These are phyloP conservation scores for Ceratobasidium theobromae DNA, from an alignment of 1,284 basidiomycete genomes.

Conservation along the genomic window DNA sequence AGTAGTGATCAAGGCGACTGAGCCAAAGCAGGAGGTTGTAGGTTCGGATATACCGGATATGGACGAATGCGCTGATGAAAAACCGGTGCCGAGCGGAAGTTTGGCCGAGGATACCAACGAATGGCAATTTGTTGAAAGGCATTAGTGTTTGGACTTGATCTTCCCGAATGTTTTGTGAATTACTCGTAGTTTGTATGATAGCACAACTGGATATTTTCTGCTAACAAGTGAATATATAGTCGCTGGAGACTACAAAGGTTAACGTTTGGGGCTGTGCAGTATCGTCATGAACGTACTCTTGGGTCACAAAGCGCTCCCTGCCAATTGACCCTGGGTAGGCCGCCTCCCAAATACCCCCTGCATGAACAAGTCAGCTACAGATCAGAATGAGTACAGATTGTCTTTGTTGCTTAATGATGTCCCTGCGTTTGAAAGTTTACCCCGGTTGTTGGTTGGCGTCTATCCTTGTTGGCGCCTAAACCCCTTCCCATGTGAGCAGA, in stretches of 20 bases:
- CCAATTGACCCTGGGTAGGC: neutral
- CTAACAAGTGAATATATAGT: too few relatives aligned
- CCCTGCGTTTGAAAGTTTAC: neutral
- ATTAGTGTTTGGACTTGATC: neutral
- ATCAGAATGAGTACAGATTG: neutral
- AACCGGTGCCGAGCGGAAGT: neutral
- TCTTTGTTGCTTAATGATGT: neutral
- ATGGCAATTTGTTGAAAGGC: neutral
- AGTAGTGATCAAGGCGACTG: slow-evolving; percentile 5
- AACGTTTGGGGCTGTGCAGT: too few relatives aligned
- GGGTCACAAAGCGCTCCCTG: too few relatives aligned
- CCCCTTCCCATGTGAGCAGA: slow-evolving; percentile 17
- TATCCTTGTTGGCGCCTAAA: slow-evolving; percentile 10
- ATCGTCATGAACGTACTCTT: too few relatives aligned
- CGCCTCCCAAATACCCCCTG: neutral
- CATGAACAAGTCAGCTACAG: neutral
- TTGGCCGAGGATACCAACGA: neutral
- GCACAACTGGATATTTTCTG: neutral
- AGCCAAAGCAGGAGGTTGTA: neutral
- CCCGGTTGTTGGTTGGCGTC: neutral
- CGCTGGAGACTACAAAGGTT: too few relatives aligned
- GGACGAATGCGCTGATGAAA: neutral
- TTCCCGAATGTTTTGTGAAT: neutral
- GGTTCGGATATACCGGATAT: neutral
- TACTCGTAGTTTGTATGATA: neutral